Evolutionary conservation across 352 stramenopile genomes (phyloP), one percentile per base, ranked within the genome.

Genomic region (Halophytophthora polymorphica): DNA sequence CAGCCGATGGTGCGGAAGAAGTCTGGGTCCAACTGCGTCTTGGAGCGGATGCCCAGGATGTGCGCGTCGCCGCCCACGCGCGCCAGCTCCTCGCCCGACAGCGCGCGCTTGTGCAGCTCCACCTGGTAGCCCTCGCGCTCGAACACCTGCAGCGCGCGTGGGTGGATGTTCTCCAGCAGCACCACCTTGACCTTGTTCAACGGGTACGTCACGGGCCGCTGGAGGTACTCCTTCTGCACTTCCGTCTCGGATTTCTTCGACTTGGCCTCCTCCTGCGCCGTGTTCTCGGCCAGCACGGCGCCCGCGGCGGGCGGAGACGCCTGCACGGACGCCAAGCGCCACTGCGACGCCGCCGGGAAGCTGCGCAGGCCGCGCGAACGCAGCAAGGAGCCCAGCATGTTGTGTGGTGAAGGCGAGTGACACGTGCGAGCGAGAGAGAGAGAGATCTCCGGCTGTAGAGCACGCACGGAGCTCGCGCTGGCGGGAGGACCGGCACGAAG

Each of bases 121-220:
- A 92, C 73, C 11, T 59, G 71, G 66, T 88, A 92, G 2, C 79
- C 79, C 61, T 92, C 78, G 28, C 73, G 76, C 66, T 88, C 69
- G 58, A 92, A 92, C 7, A 90, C 79, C 33, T 89, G 53, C 13
- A 83, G 75, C 22, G 82, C 78, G 14, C 77, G 77, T 41, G 82
- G 82, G 62, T 92, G 82, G 65, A 92, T 92, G 52, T 92, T 92
- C 50, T 92, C 82, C 40, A 92, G 57, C 38, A 92, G 66, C 34
- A 92, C 82, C 29, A 92, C 82, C 62, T 92, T 92, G 51, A 90
- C 72, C 65, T 90, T 89, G 52, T 89, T 64, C 19, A 91, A 62
- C 15, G 81, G 81, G 48, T 85, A 89, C 41, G 77, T 86, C 60
- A 88, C 80, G 10, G 77, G 76, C 1, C 81, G 81, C n/a, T 72